Percentiles rank a stretch among this genome's conserved stretches.
Evolutionary conservation across 805 yeast genomes (phyloP).

Genomic region (Candida ulmi): DNA sequence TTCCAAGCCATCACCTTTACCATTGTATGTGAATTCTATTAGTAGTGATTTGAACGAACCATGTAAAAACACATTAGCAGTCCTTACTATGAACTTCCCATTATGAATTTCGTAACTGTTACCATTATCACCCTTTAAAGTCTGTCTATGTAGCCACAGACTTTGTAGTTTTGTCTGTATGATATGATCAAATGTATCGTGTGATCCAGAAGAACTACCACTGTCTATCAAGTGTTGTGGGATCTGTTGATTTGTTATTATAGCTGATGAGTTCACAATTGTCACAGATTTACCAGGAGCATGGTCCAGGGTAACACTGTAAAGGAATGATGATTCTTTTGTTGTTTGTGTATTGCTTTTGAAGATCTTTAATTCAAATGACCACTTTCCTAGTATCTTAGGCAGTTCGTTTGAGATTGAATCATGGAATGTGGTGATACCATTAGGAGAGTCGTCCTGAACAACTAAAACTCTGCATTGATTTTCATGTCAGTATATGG

Average conservation of each 20-base stretch:
- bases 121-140: slow-evolving; percentile 72
- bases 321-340: slow-evolving; percentile 7
- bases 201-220: slow-evolving; percentile 50
- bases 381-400: slow-evolving; percentile 57
- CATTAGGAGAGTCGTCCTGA: slow-evolving; percentile 46
- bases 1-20: slow-evolving; percentile 4
- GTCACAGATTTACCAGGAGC: slow-evolving; percentile 15
- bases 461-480: slow-evolving; percentile 32
- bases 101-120: slow-evolving; percentile 49
- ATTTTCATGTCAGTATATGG: not conserved
- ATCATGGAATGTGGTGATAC: slow-evolving; percentile 68
- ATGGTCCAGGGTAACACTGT: slow-evolving; percentile 10
- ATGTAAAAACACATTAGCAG: slow-evolving; percentile 68
- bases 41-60: slow-evolving; percentile 70
- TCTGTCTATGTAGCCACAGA: slow-evolving; percentile 65
- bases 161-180: slow-evolving; percentile 55
- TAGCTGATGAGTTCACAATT: slow-evolving; percentile 21
- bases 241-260: slow-evolving; percentile 22
- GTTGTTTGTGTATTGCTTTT: slow-evolving; percentile 48
- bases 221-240: slow-evolving; percentile 30
- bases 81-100: slow-evolving; percentile 40
- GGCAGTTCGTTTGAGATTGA: slow-evolving; percentile 65
- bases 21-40: slow-evolving; percentile 38
- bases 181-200: slow-evolving; percentile 53
- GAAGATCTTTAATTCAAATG: slow-evolving; percentile 61